Evolutionary conservation across 305 asterid genomes (phyloP).

Genomic region (Fraxinus baroniana): DNA sequence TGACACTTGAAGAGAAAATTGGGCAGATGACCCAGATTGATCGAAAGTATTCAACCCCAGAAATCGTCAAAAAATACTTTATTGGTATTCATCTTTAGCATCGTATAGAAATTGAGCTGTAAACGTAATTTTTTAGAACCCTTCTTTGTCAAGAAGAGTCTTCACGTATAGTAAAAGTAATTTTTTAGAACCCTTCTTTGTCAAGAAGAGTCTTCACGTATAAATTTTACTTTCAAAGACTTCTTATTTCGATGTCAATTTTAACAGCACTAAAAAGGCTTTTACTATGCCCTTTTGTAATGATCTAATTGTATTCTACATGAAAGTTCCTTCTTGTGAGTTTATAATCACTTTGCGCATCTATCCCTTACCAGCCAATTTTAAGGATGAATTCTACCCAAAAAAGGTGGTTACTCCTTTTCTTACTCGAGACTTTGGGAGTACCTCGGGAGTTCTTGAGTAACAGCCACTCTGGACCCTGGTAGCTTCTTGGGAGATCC

Average conservation of each 20-base stretch:
- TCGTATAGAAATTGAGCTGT: background rate
- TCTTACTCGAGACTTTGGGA: background rate
- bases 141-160: too few species aligned
- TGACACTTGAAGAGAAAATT: too few species aligned
- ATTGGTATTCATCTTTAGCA: background rate
- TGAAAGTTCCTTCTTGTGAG: background rate
- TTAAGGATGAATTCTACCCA: background rate
- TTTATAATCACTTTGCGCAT: background rate
- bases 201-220: background rate
- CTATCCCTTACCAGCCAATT: background rate
- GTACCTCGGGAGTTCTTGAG: background rate
- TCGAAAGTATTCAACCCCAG: conserved; percentile 49
- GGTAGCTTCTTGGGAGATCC: background rate
- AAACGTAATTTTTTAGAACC: background rate
- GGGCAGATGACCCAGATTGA: conserved; percentile 92
- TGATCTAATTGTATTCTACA: background rate
- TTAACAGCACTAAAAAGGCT: background rate
- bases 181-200: too few species aligned
- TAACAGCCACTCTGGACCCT: background rate
- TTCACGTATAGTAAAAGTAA: too few species aligned
- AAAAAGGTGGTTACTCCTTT: background rate
- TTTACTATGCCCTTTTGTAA: background rate
- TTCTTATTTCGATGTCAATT: background rate
- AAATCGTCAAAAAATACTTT: conserved; percentile 48
- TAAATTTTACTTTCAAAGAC: background rate